Conservation (phyloP, 2,329 filamentous ascomycete genomes). For the Seiridium unicorne region DNA sequence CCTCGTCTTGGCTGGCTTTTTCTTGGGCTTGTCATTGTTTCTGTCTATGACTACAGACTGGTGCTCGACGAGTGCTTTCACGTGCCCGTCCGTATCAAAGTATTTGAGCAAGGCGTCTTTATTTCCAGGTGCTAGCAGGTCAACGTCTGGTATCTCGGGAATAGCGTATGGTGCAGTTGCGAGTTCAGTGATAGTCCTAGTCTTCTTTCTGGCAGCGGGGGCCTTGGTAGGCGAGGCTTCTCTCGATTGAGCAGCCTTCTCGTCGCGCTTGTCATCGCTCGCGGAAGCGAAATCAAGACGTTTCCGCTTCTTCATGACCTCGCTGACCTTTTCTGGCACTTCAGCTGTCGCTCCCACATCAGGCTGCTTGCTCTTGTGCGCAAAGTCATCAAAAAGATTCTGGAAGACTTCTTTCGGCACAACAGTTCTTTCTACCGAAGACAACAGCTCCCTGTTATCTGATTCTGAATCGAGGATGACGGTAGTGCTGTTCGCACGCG, state of each 20-base stretch:
- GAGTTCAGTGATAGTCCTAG: constrained; percentile 74
- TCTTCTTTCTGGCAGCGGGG: constrained; percentile 64
- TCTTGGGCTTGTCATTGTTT: constrained; percentile 26
- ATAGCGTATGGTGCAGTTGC: constrained; percentile 69
- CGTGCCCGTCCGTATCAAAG: constrained; percentile 34
- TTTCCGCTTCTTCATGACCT: constrained; percentile 54
- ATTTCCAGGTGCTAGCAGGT: constrained; percentile 20
- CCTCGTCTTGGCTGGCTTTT: constrained; percentile 30
- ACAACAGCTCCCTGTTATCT: constrained; percentile 27
- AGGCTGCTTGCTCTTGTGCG: constrained; percentile 24
- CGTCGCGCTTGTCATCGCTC: constrained; percentile 20
- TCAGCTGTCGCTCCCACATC: background rate
- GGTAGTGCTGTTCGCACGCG: constrained; percentile 37
- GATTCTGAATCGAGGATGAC: constrained; percentile 28
- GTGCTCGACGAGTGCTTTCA: constrained; percentile 30
- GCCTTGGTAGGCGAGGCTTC: constrained; percentile 37
- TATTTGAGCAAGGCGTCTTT: constrained; percentile 43
- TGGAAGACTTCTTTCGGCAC: constrained; percentile 36
- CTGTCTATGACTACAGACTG: constrained; percentile 29
- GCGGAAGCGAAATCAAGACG: constrained; percentile 48
- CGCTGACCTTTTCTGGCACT: constrained; percentile 4
- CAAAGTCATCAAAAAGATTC: constrained; percentile 41
- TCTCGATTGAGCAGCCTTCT: constrained; percentile 19
- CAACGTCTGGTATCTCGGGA: constrained; percentile 31
- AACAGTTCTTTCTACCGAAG: constrained; percentile 16